Evolutionary conservation across 1,284 basidiomycete species (phyloP), one percentile per base, ranked within the genome.

Genomic region (Leccinum ponderosum): DNA sequence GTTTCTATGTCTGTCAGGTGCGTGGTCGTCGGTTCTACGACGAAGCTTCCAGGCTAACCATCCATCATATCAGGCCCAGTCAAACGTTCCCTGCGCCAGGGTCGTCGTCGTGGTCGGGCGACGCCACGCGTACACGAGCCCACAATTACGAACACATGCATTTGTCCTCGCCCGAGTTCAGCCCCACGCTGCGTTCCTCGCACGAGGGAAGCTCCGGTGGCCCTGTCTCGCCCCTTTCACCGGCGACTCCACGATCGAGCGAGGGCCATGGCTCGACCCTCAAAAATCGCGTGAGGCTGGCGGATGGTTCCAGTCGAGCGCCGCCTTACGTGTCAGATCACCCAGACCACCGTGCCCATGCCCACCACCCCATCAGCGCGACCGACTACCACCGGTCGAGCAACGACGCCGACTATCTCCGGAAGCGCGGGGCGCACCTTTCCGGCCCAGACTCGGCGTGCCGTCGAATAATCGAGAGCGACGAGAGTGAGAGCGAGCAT

Each of bases 191-290:
- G 29, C 73, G 52, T 58, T 75, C 74, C 35, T 69, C 68, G 53
- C 71, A 71, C 47, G 71, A 70, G 22, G 73, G 65, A n/a, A 68
- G 65, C 37, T 81, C 82, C 1, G 77, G 75, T 2, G 79, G 79
- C 27, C 79, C 77, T 55, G 73, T 77, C 4, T 84, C 82, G n/a
- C 81, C 81, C 9, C 73, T 79, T 31, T 81, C 81, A 9, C 82
- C 81, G 17, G 71, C 76, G 2, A 83, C 81, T 12, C 81, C 81
- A 51, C 78, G 73, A 55, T 82, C 80, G 7, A 66, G 68, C 3
- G 69, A 74, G 7, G 67, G 48, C 0, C 52, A 67, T 42, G 12
- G 64, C n/a, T 22, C 63, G 27, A 57, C 61, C 14, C 57, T 66
- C 22, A 71, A 66, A 63, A 47, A 33, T 53, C 69, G 56, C 55